phyloP scores from a whole-genome alignment of 257 asterid genomes.

The Orobanche coerulescens region DNA sequence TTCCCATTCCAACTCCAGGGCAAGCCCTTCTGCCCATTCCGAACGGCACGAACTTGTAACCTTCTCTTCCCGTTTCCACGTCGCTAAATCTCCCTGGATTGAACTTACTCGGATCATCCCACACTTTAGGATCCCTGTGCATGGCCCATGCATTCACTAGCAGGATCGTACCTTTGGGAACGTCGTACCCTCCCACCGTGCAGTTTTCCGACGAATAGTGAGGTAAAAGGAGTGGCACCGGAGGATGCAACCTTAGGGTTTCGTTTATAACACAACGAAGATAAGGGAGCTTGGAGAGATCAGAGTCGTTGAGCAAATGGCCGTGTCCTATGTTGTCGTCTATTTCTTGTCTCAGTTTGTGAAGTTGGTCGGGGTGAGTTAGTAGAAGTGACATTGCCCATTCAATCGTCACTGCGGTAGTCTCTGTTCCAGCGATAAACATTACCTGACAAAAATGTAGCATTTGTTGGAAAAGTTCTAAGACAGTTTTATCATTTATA shows the following conservation, averaged over 20 bases:
- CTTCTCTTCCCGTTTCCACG: conserved; percentile 26
- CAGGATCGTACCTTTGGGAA: conserved; percentile 35
- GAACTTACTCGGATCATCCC: conserved; percentile 48
- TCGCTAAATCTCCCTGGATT: conserved; percentile 38
- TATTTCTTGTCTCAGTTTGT: conserved; percentile 37
- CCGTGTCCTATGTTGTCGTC: conserved; percentile 36
- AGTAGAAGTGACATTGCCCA: conserved; percentile 44
- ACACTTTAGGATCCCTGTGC: conserved; percentile 45
- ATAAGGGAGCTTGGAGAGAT: conserved; percentile 42
- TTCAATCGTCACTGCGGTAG: conserved; percentile 31
- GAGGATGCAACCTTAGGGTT: conserved; percentile 41
- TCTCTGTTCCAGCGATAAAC: conserved; percentile 51
- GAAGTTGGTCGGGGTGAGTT: conserved; percentile 29
- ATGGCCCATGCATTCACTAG: conserved; percentile 46
- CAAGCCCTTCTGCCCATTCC: conserved; percentile 59
- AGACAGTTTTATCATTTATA: no score
- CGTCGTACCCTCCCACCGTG: conserved; percentile 31
- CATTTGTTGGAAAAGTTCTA: background rate
- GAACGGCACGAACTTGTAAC: conserved; percentile 38
- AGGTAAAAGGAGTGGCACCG: conserved; percentile 45
- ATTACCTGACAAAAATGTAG: conserved; percentile 23
- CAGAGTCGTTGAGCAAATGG: conserved; percentile 37
- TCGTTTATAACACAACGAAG: conserved; percentile 44
- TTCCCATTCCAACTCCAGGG: conserved; percentile 41
- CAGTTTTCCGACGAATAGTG: conserved; percentile 35